Base-by-base conservation (phyloP, 768 basidiomycete genomes). In the Collybia nuda region DNA sequence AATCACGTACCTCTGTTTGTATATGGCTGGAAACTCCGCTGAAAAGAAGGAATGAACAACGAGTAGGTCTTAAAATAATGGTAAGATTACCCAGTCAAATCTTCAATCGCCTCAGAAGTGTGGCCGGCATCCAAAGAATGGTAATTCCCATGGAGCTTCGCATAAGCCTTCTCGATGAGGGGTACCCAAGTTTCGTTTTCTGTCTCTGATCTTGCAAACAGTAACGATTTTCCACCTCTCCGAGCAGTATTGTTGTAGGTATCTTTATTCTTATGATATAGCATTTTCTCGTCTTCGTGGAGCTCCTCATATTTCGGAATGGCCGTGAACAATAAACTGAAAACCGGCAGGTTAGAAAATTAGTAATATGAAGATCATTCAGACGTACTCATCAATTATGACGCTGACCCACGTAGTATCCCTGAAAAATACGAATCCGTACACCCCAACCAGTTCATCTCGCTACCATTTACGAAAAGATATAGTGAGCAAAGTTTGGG, bases 131-230 rank as follows among this genome's bases (percentile, higher is more conserved):
- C 51, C 32, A 82, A 52, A 1, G 75, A 65, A 0, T 70, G 66
- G 56, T 79, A 82, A 48, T 77, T 76, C 2, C 75, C 80, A 52
- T 84, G 77, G 2, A 81, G 57, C 54, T 84, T 84, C 0, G 81
- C 81, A 49, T 75, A 84, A 2, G 81, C 81, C 54, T 84, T 84
- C 57, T 84, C 82, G 17, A 82, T 68, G 0, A 84, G 62, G 0
- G 81, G 76, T 2, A 82, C 77, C 81, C 81, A 83, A 0, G 79
- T 81, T 51, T 82, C 80, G 32, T 74, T 74, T 11, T 77, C 66
- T 6, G 72, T 71, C 2, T 66, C 71, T 6, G 76, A 76, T 48
- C 64, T 70, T 8, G 81, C 77, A 60, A 82, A 84, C 50, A 75
- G 75, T 36, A 83, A 62, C 5, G 65, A 64, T 48, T 79, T 75